Base-by-base conservation (phyloP, 2,329 filamentous ascomycete genomes). In the Pseudopithomyces maydicus region DNA sequence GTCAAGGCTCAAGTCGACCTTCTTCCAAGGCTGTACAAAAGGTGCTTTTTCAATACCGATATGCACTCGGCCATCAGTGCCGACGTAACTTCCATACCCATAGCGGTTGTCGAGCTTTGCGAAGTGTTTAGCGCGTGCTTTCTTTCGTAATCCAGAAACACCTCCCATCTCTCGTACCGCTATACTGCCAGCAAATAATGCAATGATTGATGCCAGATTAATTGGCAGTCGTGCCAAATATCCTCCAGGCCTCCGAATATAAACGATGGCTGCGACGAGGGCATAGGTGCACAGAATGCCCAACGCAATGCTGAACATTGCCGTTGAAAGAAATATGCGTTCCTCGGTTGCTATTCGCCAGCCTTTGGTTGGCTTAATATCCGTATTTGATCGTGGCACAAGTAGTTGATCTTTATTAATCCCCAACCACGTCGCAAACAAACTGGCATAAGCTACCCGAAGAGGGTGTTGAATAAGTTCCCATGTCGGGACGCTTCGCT, bases 211-310 rank as follows among this genome's bases (percentile, higher is more conserved):
- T 0, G 78, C 84, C 0, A 86, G 72, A 0, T 76, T 82, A 0
- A 81, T 83, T 0, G 85, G 85, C 67, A 87, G 72, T 0, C 81
- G 72, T 0, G 83, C 79, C 0, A 87, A 71, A 19, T 81, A 79
- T 2, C 74, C 72, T 1, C 73, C 74, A 0, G 82, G 76, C 0
- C 79, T 62, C 0, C 71, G 60, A 0, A 68, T 12, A 53, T 85
- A 87, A 4, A 85, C 74, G 0, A 73, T 0, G 0, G 78, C n/a
- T 0, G 80, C 77, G 0, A 81, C 77, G 0, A 81, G 7, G 0
- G 80, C 61, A 42, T 86, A 82, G 0, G 80, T 19, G 0, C 45
- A 60, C 0, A 88, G 57, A 0, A 87, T 79, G 0, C 55, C 58
- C 6, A 82, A 67, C 0, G 78, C 74, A 0, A 85, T 76, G 3